Evolutionary conservation across 129 eudicot genomes (phyloP), one percentile per base, ranked within the genome.

Genomic region (Pulicaria dysenterica): DNA sequence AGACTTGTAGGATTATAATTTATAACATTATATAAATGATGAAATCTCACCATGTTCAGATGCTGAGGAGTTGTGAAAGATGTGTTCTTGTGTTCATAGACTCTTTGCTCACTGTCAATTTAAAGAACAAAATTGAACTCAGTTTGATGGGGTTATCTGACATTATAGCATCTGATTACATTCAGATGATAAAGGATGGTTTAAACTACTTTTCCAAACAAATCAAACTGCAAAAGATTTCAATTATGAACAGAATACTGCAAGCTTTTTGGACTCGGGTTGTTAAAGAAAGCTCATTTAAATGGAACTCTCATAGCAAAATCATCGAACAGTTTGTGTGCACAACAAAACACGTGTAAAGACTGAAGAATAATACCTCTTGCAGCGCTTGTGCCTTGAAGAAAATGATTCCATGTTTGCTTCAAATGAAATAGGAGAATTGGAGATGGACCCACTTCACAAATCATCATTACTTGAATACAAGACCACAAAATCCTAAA

Each of bases 71-170:
- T 5, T 70, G 71, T 44, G 77, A 77, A 77, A 36, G 15, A 1
- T 6, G 46, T 55, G 68, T 57, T 78, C 72, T 43, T 66, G 64
- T 81, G 78, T 39, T 78, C 86, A 53, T 74, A 8, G 34, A 78
- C 54, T 62, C n/a, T 73, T 67, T 72, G 72, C 59, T 75, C 86
- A 66, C 84, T 85, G 84, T 85, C 77, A 82, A 68, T 36, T 53
- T 39, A 41, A 57, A 43, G 9, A 56, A 63, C 34, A 50, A 73
- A 64, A 71, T 38, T 0, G 36, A 59, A 16, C 55, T 19, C 41
- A 53, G 58, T 24, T 16, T 1, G 5, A 69, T 51, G 17, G 8
- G 6, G 12, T 13, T 37, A 37, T 50, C 39, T 38, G 48, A 38
- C 0, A 39, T 40, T 38, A 39, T 8, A 57, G 63, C 63, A 31